Base-by-base conservation (phyloP, 768 basidiomycete species). In the Tricholoma furcatifolium region DNA sequence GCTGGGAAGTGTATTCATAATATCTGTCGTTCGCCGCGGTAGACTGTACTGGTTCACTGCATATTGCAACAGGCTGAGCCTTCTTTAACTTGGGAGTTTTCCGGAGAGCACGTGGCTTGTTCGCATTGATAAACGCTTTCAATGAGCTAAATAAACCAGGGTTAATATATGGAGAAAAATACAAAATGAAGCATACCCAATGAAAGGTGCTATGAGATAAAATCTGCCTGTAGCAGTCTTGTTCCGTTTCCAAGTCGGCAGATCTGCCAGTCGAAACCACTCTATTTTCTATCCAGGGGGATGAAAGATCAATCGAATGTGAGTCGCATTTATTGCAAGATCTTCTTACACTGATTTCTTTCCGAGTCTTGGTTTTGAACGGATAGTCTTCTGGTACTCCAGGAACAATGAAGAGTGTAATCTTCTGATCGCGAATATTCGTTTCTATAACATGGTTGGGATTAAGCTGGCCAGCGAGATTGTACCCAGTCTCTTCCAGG, bases 401-500 rank as follows among this genome's bases (percentile, higher is more conserved):
- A 30, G 88, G 80, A 27, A 98, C 90, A 64, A 99, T 85, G 68
- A 85, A 99, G 51, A 99, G 74, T 39, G 92, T 91, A 53, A 98
- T 88, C 58, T 81, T 83, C 70, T 98, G 96, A 60, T 94, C 93
- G 65, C 84, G 88, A 68, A 95, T 91, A 39, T 86, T 85, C 68
- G 92, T 78, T 66, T 93, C 85, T 66, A 98, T 87, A 60, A 84
- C 85, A 64, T 93, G 74, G 41, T 82, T 67, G 2, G 81, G 77
- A 60, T 85, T 72, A 44, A 91, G 70, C 62, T 87, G 80, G 51
- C 80, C 83, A 45, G 78, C 80, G 50, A 93, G 65, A 68, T 98
- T 93, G 74, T 91, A 98, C 12, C 97, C 97, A 0, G 94, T 98
- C 73, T 99, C 97, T 70, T 99, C 97, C 27, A 91, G 76, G 20